Evolutionary conservation across 2,329 filamentous ascomycete genomes (phyloP).

Genomic region (Colletotrichum tamarilloi): DNA sequence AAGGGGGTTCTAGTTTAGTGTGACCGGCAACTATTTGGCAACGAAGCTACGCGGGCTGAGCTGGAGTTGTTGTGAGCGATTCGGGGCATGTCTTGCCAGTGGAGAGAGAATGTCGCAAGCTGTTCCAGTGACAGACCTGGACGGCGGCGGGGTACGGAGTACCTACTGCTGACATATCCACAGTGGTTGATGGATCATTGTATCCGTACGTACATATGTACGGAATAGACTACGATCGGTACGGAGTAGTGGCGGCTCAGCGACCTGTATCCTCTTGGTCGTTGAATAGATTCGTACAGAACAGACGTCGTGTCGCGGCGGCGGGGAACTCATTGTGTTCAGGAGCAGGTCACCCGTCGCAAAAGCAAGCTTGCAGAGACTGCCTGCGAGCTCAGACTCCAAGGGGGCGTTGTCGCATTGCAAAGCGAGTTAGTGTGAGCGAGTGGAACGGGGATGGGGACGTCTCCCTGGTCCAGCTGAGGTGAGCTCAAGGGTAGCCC

Average conservation of each 20-base stretch:
- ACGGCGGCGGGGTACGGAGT: background rate
- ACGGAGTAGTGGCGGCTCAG: constrained; percentile 15
- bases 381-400: background rate
- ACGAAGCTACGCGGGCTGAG: constrained; percentile 3
- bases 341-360: constrained; percentile 30
- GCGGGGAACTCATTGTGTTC: constrained; percentile 39
- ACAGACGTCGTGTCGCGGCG: constrained; percentile 41
- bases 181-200: background rate
- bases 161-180: constrained; percentile 27
- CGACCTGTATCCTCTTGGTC: background rate
- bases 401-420: constrained; percentile 33
- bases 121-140: background rate
- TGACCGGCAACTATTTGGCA: background rate
- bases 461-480: constrained; percentile 46
- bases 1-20: background rate
- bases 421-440: constrained; percentile 46
- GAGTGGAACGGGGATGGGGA: constrained; percentile 41
- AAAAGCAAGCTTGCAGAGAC: constrained; percentile 17
- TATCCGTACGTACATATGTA: background rate
- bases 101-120: background rate
- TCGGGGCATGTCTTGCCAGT: background rate
- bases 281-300: constrained; percentile 13
- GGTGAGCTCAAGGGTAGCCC: constrained; percentile 40
- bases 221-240: constrained; percentile 2
- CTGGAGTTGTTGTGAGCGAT: background rate